phyloP scores from a whole-genome alignment of 2,329 filamentous ascomycete genomes.

The Colletotrichum godetiae region DNA sequence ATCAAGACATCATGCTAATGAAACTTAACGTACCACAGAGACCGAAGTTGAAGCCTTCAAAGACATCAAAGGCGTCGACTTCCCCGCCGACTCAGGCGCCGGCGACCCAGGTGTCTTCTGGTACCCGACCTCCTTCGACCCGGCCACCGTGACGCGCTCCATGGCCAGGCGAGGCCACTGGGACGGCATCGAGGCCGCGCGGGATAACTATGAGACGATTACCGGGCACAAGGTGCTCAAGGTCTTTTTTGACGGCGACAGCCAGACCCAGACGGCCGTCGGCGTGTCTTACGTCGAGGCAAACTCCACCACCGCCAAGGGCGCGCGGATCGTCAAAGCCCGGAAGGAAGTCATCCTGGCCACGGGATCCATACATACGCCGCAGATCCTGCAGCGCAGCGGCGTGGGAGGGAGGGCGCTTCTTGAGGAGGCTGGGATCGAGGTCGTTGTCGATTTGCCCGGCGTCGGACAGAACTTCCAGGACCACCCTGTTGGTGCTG shows the following conservation, averaged over 20 bases:
- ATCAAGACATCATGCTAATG: neutral
- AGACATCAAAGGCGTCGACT: conserved; percentile 40
- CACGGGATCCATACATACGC: conserved; percentile 55
- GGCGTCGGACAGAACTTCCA: conserved; percentile 50
- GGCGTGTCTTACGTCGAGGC: conserved; percentile 39
- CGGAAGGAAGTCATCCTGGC: conserved; percentile 54
- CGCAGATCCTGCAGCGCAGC: conserved; percentile 55
- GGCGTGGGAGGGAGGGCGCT: conserved; percentile 51
- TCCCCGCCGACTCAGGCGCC: conserved; percentile 40
- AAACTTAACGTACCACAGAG: conserved; percentile 21
- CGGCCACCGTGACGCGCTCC: conserved; percentile 41
- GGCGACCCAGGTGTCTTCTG: conserved; percentile 45
- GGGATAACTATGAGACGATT: conserved; percentile 38
- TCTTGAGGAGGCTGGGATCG: conserved; percentile 55
- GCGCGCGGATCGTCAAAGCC: conserved; percentile 34
- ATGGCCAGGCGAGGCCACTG: conserved; percentile 44
- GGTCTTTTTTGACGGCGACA: conserved; percentile 48
- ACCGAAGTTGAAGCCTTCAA: conserved; percentile 38
- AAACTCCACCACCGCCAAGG: conserved; percentile 26
- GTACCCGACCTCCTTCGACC: conserved; percentile 45
- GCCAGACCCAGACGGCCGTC: conserved; percentile 31
- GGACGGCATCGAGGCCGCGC: conserved; percentile 37
- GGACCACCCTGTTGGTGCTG: conserved; percentile 45
- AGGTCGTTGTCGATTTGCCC: conserved; percentile 65
- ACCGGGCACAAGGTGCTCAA: conserved; percentile 48